A percentile compares a stretch with the other conserved stretches of the same genome.
Evolutionary conservation across 352 stramenopile species (phyloP).

Genomic region (Phytophthora capsici): DNA sequence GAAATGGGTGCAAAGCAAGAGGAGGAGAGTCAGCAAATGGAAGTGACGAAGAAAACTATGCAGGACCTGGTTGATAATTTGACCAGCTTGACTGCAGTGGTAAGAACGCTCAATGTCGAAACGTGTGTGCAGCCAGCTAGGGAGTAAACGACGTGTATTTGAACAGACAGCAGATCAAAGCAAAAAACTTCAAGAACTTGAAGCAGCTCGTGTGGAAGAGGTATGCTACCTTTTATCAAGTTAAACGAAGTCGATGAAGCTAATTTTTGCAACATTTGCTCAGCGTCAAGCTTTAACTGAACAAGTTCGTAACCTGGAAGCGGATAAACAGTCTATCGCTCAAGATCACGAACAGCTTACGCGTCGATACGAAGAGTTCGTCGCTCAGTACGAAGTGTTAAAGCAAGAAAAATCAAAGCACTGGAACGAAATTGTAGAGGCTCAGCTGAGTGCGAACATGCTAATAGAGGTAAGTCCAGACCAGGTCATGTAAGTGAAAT

Average conservation of each 20-base stretch:
- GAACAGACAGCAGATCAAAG: slow-evolving; percentile 65
- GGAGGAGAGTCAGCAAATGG: slow-evolving; percentile 43
- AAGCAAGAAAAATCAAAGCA: slow-evolving; percentile 71
- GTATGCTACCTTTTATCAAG: slow-evolving; percentile 21
- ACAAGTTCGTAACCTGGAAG: slow-evolving; percentile 44
- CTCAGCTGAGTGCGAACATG: slow-evolving; percentile 75
- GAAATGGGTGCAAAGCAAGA: slow-evolving; percentile 32
- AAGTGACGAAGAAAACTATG: slow-evolving; percentile 64
- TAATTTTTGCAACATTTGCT: slow-evolving; percentile 7
- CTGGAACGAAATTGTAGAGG: slow-evolving; percentile 75
- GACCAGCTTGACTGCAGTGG: slow-evolving; percentile 64
- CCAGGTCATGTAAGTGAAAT: neutral
- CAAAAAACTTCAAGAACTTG: slow-evolving; percentile 69
- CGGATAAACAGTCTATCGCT: slow-evolving; percentile 44
- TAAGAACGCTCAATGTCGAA: slow-evolving; percentile 16
- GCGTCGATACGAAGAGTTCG: slow-evolving; percentile 50
- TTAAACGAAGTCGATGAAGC: neutral
- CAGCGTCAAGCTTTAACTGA: slow-evolving; percentile 44
- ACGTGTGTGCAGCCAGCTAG: neutral
- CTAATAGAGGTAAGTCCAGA: slow-evolving; percentile 64
- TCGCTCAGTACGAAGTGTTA: slow-evolving; percentile 57
- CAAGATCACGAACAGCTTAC: slow-evolving; percentile 50
- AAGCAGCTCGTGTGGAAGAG: slow-evolving; percentile 49
- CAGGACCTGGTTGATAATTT: slow-evolving; percentile 74
- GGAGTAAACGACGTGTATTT: neutral